Evolutionary conservation across 2,329 filamentous ascomycete genomes (phyloP), one percentile per base, ranked within the genome.

Genomic region (Acephala macrosclerotiorum): DNA sequence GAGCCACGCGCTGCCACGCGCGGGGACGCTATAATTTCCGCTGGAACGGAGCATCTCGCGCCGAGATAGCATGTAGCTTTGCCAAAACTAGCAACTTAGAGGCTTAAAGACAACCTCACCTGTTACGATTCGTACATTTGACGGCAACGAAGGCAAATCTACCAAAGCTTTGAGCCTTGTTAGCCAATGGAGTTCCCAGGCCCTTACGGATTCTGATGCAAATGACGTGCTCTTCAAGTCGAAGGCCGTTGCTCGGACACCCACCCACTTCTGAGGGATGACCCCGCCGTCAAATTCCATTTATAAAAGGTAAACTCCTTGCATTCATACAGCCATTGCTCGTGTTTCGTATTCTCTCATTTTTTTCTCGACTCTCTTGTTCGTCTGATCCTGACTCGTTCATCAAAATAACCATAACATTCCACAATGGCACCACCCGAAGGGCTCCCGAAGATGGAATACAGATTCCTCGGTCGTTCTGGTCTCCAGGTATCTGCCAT

Each of bases 401-500:
- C 20, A 22, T 33, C 7, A 3, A 40, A 5, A 47, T 33, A n/a
- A 42, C 25, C 33, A 16, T 36, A 11, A 51, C 55, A 29, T 29
- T 53, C 14, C 63, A 73, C 57, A 26, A 75, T 74, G 72, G 66
- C 74, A 55, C 66, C 68, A 60, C 81, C 81, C 56, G 78, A 80
- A 61, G 80, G 79, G 69, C 75, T 79, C 60, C 81, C 79, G 61
- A 79, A 78, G 61, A 92, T 92, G 90, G 83, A 89, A 73, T 92
- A 92, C 79, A 88, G 90, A 71, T 88, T 87, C 78, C 83, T 93
- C 8, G 91, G 91, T 73, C 85, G 85, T 45, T 90, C 89, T 18
- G 91, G 91, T 61, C 84, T 94, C 20, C 88, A 93, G 76, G 90
- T 94, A 38, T 93, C 90, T 33, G 85, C 88, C 55, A 90, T 94